phyloP scores from a whole-genome alignment of 176 grass and related monocot genomes.

The Phoenix roebelenii region DNA sequence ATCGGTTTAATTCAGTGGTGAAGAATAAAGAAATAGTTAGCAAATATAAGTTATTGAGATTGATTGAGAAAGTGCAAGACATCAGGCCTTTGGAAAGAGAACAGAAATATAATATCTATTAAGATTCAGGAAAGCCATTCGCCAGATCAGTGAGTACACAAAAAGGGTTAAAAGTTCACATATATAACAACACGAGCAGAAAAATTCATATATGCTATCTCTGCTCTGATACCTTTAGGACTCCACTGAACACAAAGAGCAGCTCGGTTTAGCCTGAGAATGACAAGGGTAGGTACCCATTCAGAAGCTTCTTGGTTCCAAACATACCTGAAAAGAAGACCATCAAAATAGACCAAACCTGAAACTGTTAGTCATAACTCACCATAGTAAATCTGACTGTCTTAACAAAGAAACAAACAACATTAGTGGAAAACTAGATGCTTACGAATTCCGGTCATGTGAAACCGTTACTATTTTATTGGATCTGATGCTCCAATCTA shows the following conservation, averaged over 20 bases:
- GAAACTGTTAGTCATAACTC: not conserved
- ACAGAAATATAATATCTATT: too few species aligned
- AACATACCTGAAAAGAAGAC: constrained; percentile 58
- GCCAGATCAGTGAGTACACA: too few species aligned
- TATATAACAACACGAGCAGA: not conserved
- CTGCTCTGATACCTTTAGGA: constrained; percentile 51
- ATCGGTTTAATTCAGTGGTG: too few species aligned
- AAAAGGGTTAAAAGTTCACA: too few species aligned
- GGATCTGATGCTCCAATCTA: constrained; percentile 77
- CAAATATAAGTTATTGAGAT: too few species aligned
- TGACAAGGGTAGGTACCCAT: constrained; percentile 92
- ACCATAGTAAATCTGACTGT: too few species aligned
- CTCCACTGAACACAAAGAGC: constrained; percentile 97
- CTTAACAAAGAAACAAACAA: constrained; percentile 1
- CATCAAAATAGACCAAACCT: not conserved
- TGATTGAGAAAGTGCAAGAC: too few species aligned
- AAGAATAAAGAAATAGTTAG: too few species aligned
- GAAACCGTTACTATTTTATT: constrained; percentile 98
- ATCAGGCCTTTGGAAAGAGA: too few species aligned
- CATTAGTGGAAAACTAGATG: not conserved
- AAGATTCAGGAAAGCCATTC: too few species aligned
- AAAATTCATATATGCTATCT: not conserved
- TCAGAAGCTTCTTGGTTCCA: constrained; percentile 93
- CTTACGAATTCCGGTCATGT: constrained; percentile 99
- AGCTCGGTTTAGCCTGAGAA: constrained; percentile 97